Evolutionary conservation across 2,329 filamentous ascomycete genomes (phyloP), one percentile per base, ranked within the genome.

Genomic region (Didymella lethalis): DNA sequence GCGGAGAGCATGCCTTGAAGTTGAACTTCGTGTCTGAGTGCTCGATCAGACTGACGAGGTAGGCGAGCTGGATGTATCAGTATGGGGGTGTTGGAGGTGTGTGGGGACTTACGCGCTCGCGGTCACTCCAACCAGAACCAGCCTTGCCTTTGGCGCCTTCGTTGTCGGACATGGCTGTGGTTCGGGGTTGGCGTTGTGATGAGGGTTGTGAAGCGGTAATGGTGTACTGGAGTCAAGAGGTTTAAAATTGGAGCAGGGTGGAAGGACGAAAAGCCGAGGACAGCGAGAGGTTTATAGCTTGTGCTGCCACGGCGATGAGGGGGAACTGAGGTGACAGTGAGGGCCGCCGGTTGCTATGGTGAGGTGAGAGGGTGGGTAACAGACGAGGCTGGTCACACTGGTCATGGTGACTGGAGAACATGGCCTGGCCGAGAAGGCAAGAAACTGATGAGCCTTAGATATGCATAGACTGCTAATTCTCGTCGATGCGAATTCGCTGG

Each of bases 1-100:
- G 12, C 4, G 31, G 31, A 16, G 11, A 32, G 28, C 31, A 5
- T 32, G 59, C 62, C 16, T 45, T 50, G 47, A 60, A 56, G 53
- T 64, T 52, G 34, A 63, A 38, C 43, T 65, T 66, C 1, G 32
- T 43, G 40, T 54, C 47, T 0, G 59, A 56, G 44, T 57, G 45
- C 10, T 64, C 63, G 48, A 67, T 34, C 8, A 64, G 54, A 18
- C 53, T 55, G 61, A 63, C 20, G 36, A 63, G 54, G 45, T 61
- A 63, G 23, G 54, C 48, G 20, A 67, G 55, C 57, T 67, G 28
- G 10, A 23, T 40, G 32, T 1, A 45, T 57, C 25, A 61, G 48
- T 34, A 16, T 32, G 12, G 4, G 8, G 40, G 18, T 12, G 18
- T 32, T 20, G 16, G 32, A 40, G 38, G n/a, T 7, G 29, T 26